Percentiles rank a stretch among this genome's conserved stretches.
phyloP scores from a whole-genome alignment of 2,329 filamentous ascomycete genomes.

The Botryotinia calthae region DNA sequence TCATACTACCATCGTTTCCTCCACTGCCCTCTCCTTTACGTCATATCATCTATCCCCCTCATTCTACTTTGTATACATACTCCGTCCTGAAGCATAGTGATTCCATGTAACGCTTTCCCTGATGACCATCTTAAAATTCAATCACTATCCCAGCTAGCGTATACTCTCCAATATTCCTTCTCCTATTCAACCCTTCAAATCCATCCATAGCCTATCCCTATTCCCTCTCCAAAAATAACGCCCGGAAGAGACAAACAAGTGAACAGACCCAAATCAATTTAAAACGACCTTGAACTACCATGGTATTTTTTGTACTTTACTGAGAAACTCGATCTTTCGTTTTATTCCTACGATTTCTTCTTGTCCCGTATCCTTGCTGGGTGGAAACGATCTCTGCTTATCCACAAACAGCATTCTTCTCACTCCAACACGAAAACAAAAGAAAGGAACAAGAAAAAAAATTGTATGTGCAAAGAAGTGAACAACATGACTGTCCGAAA shows the following conservation, averaged over 20 bases:
- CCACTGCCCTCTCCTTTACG: no score
- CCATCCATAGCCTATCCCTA: not conserved
- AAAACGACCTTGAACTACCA: slow-evolving; percentile 3
- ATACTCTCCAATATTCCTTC: not conserved
- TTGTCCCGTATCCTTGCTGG: not conserved
- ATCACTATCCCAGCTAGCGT: not conserved
- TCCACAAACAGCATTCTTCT: not conserved
- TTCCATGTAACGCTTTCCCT: not conserved
- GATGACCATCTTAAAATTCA: not conserved
- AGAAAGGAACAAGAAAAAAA: not conserved
- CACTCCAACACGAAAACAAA: not conserved
- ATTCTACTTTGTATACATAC: not conserved
- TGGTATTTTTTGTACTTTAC: slow-evolving; percentile 4
- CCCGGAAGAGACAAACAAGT: not conserved
- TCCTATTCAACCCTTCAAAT: not conserved
- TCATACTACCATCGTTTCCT: not conserved
- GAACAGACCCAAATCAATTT: slow-evolving; percentile 14
- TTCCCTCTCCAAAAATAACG: not conserved
- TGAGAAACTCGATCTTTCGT: not conserved
- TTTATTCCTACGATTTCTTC: not conserved
- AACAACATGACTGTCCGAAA: not conserved
- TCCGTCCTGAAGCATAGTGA: not conserved
- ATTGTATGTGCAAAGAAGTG: slow-evolving; percentile 9
- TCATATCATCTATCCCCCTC: not conserved
- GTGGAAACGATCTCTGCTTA: not conserved